Evolutionary conservation across 257 asterid species (phyloP).

Genomic region (Scutellaria galericulata): DNA sequence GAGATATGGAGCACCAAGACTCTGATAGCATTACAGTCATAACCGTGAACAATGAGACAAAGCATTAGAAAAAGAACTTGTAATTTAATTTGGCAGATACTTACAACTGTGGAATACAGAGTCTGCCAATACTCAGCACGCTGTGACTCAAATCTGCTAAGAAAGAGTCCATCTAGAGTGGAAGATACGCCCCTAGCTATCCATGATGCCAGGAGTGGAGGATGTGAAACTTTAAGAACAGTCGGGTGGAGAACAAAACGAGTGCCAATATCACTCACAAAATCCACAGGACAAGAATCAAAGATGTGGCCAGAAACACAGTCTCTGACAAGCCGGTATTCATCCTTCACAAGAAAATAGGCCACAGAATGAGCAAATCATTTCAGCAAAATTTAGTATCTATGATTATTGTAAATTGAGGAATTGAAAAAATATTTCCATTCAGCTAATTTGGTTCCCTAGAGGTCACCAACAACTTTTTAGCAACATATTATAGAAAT

Average conservation of each 20-base stretch:
- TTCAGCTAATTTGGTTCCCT: background rate
- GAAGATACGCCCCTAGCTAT: constrained; percentile 72
- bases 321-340: constrained; percentile 71
- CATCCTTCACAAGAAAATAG: constrained; percentile 55
- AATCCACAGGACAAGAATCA: constrained; percentile 92
- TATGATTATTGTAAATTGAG: constrained; percentile 17
- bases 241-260: constrained; percentile 82
- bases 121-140: constrained; percentile 99
- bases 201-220: constrained; percentile 80
- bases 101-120: constrained; percentile 81
- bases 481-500: background rate
- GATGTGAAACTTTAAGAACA: constrained; percentile 64
- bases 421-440: background rate
- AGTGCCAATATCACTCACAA: constrained; percentile 76
- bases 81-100: constrained; percentile 32
- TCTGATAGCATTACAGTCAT: constrained; percentile 46
- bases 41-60: constrained; percentile 22
- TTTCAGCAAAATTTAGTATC: background rate
- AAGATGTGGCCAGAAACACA: constrained; percentile 83
- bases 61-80: background rate
- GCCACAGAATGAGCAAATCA: constrained; percentile 24
- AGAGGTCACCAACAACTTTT: background rate
- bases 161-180: constrained; percentile 81
- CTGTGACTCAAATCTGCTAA: constrained; percentile 72
- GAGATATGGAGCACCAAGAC: constrained; percentile 89